A percentile compares a stretch with the other conserved stretches of the same genome.
phyloP scores from a whole-genome alignment of 148 eudicot species.

The Cornus suecica region DNA sequence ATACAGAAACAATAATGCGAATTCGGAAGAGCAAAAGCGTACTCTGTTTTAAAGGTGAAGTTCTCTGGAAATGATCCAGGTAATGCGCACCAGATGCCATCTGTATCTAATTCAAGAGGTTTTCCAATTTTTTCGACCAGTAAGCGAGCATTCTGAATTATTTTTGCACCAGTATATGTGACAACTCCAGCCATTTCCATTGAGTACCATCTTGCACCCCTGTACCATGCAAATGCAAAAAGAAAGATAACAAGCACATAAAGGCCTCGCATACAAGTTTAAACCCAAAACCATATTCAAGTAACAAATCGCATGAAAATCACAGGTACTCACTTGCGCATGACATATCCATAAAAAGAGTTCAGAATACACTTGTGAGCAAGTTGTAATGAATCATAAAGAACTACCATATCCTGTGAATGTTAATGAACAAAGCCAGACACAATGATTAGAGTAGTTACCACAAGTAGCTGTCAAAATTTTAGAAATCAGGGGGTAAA shows the following conservation, averaged over 20 bases:
- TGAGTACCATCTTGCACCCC: conserved; percentile 99
- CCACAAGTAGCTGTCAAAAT: not conserved
- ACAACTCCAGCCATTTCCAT: conserved; percentile 99
- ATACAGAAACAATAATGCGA: not conserved
- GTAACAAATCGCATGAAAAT: conserved; percentile 6
- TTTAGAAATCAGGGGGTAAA: not conserved
- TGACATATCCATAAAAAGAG: conserved; percentile 98
- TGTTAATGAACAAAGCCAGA: conserved; percentile 3
- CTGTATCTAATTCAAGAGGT: conserved; percentile 97
- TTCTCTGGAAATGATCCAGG: conserved; percentile 99
- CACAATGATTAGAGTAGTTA: not conserved
- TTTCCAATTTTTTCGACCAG: conserved; percentile 92
- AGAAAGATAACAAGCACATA: not conserved
- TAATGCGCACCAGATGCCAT: conserved; percentile 96
- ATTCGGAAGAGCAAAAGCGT: conserved; percentile 20
- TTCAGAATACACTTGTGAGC: conserved; percentile 98
- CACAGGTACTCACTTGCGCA: conserved; percentile 79
- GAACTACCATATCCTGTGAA: conserved; percentile 93
- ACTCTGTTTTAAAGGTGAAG: conserved; percentile 86
- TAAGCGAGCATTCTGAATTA: conserved; percentile 94
- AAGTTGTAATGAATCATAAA: conserved; percentile 98
- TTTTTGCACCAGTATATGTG: conserved; percentile 97
- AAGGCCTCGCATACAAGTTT: not conserved
- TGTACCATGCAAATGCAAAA: conserved; percentile 17
- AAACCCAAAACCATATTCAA: conserved; percentile 3